Evolutionary conservation across 75 land plant species (phyloP).

Genomic region (Larix kaempferi): DNA sequence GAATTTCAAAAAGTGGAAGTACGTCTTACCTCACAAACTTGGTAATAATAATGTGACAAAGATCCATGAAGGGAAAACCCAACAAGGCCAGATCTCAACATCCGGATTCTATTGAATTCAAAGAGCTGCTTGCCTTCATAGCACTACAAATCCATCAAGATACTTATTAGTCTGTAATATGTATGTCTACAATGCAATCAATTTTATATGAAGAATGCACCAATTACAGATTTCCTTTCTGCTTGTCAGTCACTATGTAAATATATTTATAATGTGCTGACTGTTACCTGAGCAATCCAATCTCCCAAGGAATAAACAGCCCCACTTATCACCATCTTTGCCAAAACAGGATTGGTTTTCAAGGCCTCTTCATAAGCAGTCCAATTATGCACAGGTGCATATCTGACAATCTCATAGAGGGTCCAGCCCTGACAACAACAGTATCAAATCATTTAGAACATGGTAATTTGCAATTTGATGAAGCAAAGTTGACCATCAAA

Average conservation of each 20-base stretch:
- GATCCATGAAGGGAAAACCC: too few species aligned
- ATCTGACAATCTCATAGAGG: conserved; percentile 75
- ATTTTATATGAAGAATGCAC: background rate
- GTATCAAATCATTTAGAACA: background rate
- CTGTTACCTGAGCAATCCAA: conserved; percentile 90
- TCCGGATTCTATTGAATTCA: conserved; percentile 72
- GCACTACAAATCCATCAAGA: conserved; percentile 47
- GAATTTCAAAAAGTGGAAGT: too few species aligned
- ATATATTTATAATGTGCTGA: background rate
- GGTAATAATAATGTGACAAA: too few species aligned
- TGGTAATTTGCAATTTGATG: background rate
- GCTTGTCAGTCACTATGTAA: background rate
- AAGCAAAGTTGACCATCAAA: background rate
- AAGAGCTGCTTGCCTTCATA: conserved; percentile 77
- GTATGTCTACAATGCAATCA: too few species aligned
- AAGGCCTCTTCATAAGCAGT: conserved; percentile 79
- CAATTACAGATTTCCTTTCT: background rate
- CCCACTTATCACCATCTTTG: conserved; percentile 91
- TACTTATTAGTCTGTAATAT: too few species aligned
- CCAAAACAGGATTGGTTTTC: conserved; percentile 68
- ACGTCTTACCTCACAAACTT: too few species aligned
- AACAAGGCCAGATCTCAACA: conserved; percentile 61
- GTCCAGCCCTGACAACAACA: conserved; percentile 71
- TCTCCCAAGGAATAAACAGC: conserved; percentile 78
- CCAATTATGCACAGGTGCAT: conserved; percentile 69